Evolutionary conservation across 331 rosid genomes (phyloP), one percentile per base, ranked within the genome.

Genomic region (Stylosanthes scabra): DNA sequence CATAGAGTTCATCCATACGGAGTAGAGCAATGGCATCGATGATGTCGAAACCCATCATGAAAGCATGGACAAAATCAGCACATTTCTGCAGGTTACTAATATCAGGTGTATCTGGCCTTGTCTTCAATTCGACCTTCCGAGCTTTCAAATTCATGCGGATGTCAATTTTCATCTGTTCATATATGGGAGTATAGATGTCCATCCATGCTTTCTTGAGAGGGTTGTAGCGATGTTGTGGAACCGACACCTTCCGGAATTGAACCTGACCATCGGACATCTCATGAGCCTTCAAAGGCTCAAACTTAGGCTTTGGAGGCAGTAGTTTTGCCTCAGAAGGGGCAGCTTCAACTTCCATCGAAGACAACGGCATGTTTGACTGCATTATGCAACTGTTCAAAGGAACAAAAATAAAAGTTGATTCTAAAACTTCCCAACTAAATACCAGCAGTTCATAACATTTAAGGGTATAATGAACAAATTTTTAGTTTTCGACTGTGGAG

Each of bases 31-130:
- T 64, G 65, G 91, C 96, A 9, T 92, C 97, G 3, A 90, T 88
- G 40, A 86, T 92, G 77, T 92, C 96, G 63, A 92, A 92, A 3
- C 96, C 97, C 59, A 92, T 29, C 92, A 83, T 92, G 79, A 90
- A 92, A 34, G 96, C 96, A 83, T 92, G 97, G n/a, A 90, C 94
- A 79, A 92, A 92, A 84, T 92, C 97, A 29, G 96, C 92, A 68
- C 90, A 90, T 70, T 92, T 92, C 58, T 92, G 94, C 41, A 92
- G 79, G 76, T 92, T 85, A 80, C 94, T 92, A 1, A 92, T 75
- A 14, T 92, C 92, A 0, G 96, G 97, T 41, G 97, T 92, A 79
- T 92, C 96, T 6, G 11, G 39, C 81, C 91, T 83, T 16, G 97
- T 92, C 81, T 88, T 90, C 59, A 92, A 46, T 74, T 92, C 96